Evolutionary conservation across 2,329 filamentous ascomycete species (phyloP), one percentile per base, ranked within the genome.

Genomic region (Phoma sp.): DNA sequence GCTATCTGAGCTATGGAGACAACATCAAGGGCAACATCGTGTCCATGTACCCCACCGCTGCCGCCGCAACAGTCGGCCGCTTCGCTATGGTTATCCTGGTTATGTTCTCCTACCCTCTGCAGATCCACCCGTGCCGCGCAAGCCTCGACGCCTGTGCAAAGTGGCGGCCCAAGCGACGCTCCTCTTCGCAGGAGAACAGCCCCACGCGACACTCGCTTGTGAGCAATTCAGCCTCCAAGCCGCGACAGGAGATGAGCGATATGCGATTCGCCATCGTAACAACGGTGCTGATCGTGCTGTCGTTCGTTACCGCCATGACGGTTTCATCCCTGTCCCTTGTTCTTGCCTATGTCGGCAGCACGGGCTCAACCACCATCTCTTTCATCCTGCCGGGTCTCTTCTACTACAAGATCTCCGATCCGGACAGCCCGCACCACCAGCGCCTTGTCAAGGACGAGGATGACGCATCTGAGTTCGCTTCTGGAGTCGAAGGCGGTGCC

Each of bases 401-500:
- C 75, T 99, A 98, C 76, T 99, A 98, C 79, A 98, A 98, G 77
- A 98, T 99, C 56, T 96, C 91, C 10, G 87, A 91, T 23, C 95
- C 95, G 0, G 89, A 96, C 50, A 93, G 90, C 39, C 83, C 88
- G 25, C 86, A 93, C 59, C 92, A 97, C 66, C 93, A 96, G 72
- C 86, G 89, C 11, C 80, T 98, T 8, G 80, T 91, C 59, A 98
- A 98, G 73, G 92, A 95, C 68, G 91, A 97, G 62, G 95, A 98
- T 65, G 90, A 93, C 60, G 86, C 87, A n/a, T 81, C 84, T 33
- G 88, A 89, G 43, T 82, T 81, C 24, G 80, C 81, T 7, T 78
- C 77, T 14, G 80, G 80, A 1, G 79, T 83, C 78, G 85, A 58
- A 70, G 74, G 72, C 4, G 66, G 71, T 27, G 65, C 68, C 1